These are phyloP conservation scores for Daldinia vernicosa DNA, from an alignment of 495 filamentous ascomycete genomes.

Conservation along the genomic window DNA sequence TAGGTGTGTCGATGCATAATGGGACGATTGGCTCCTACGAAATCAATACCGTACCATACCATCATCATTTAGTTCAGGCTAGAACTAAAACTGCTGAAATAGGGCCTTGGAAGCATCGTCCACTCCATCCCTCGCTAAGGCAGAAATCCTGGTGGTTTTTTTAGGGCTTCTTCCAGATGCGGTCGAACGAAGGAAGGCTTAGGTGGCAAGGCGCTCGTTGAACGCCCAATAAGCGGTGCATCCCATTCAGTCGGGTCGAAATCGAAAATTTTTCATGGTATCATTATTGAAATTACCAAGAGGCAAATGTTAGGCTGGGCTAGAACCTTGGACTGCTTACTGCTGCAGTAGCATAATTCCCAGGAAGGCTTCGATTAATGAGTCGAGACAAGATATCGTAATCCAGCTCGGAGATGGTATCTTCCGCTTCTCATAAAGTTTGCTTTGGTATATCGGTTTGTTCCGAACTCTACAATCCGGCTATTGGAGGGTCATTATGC, in stretches of 20 bases:
- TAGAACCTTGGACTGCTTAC: conserved; percentile 24
- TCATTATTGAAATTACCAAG: conserved; percentile 9
- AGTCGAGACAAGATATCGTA: not conserved
- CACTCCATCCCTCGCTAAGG: not conserved
- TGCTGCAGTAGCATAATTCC: not conserved
- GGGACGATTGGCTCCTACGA: conserved; percentile 28
- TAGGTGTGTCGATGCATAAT: conserved; percentile 11
- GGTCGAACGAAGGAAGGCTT: conserved; percentile 7
- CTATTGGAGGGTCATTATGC: conserved; percentile 25
- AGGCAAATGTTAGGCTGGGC: conserved; percentile 9
- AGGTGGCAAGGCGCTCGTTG: conserved; percentile 12
- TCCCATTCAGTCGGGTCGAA: conserved; percentile 9
- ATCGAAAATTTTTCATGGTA: conserved; percentile 6
- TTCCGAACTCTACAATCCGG: not conserved
- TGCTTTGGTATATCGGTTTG: not conserved
- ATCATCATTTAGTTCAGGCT: conserved; percentile 10
- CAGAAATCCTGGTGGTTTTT: not conserved
- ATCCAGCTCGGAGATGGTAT: not conserved
- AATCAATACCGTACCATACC: conserved; percentile 18
- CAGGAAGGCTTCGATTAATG: not conserved
- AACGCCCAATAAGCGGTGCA: conserved; percentile 7
- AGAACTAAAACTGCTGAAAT: conserved; percentile 8
- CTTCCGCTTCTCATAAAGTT: not conserved
- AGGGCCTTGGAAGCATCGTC: not conserved
- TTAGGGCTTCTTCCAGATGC: conserved; percentile 2